Evolutionary conservation across 345 rosid species (phyloP), one percentile per base, ranked within the genome.

Genomic region (Hibiscus tridactylites): DNA sequence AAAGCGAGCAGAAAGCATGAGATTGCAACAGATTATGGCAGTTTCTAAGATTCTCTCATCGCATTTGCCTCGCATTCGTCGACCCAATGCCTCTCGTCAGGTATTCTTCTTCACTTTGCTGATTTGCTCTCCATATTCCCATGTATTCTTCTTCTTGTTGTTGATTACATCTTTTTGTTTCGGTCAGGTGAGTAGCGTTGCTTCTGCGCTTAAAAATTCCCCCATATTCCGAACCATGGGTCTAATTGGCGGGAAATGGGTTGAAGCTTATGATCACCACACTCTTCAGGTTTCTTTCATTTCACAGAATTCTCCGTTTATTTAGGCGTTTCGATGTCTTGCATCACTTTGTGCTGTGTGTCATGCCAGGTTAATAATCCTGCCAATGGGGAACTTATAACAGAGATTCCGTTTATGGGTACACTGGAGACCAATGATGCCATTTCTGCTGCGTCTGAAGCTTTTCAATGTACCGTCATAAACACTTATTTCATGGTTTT

Each of bases 171-270:
- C 31, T 3, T 56, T 21, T 73, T 79, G 74, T 44, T 56, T 71
- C 44, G n/a, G 10, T 71, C 83, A 93, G 98, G 82, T 89, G 77
- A 88, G 82, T 74, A 72, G 86, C 12, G 61, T 24, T 70, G 80
- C 82, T 5, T 77, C 73, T 17, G 74, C 71, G 79, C 88, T 88
- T 16, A 84, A 72, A 46, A 77, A 58, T 56, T 84, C 89, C 1
- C 89, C 93, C 60, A 78, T 95, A 13, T 76, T 92, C 21, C 83
- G 82, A 62, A 88, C 82, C 21, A 91, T 85, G 77, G 97, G 93
- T 33, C 86, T 95, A 5, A 87, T 95, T 39, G 98, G 92, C 71
- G 98, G 93, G 33, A 90, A 89, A 57, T 95, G 99, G 99, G 71
- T 76, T 61, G 88, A 88, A 80, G 89, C 98, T 3, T 77, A 84